A percentile compares a stretch with the other conserved stretches of the same genome.
These are phyloP conservation scores for Eimeria acervulina DNA, from an alignment of 169 alveolate genomes.

Conservation along the genomic window DNA sequence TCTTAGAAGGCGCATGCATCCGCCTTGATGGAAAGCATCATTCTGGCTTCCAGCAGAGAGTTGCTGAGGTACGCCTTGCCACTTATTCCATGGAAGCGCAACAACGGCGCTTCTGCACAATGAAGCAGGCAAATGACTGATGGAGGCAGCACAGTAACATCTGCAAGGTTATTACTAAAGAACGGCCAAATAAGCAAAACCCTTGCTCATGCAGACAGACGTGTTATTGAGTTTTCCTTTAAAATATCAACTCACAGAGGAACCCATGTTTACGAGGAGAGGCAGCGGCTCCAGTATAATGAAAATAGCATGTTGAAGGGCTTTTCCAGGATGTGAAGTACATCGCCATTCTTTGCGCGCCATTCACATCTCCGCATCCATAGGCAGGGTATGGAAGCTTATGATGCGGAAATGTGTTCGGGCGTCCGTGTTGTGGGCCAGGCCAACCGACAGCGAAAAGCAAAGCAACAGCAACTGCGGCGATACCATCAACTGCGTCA, in stretches of 20 bases:
- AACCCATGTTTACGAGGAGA: background rate
- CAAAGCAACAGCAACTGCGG: slow-evolving; percentile 54
- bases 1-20: slow-evolving; percentile 31
- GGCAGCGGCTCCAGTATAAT: background rate
- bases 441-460: slow-evolving; percentile 35
- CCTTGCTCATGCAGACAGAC: background rate
- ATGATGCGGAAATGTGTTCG: background rate
- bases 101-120: background rate
- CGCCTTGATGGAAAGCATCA: slow-evolving; percentile 39
- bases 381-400: background rate
- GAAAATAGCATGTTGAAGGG: background rate
- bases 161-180: background rate
- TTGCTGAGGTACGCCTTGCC: slow-evolving; percentile 27
- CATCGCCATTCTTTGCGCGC: background rate
- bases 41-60: slow-evolving; percentile 31
- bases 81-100: background rate
- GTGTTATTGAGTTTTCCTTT: background rate
- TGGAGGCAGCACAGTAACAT: background rate
- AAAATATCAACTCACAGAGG: background rate
- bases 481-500: slow-evolving; percentile 33
- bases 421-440: background rate
- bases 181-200: too few relatives aligned
- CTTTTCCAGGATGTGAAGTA: background rate
- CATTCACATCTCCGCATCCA: background rate
- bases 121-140: background rate